Evolutionary conservation across 2,329 filamentous ascomycete genomes (phyloP), one percentile per base, ranked within the genome.

Genomic region (Colletotrichum lindemuthianum): DNA sequence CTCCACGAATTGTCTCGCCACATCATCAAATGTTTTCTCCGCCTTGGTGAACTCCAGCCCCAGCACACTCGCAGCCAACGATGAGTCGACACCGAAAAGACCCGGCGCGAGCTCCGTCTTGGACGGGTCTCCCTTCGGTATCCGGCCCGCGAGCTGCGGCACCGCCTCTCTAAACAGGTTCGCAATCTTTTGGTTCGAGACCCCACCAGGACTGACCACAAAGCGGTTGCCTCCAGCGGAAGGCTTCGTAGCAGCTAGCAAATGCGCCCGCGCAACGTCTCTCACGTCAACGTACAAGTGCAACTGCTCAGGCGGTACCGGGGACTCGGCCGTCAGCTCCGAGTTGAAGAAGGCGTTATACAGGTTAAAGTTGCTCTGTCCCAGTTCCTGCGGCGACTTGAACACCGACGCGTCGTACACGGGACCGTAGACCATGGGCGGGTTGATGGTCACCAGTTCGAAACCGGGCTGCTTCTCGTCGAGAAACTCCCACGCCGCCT

Each of bases 401-500:
- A 53, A 32, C 8, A 24, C 32, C 2, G 49, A 54, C 3, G 50
- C 10, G 32, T 58, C 59, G 15, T 58, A 8, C 6, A 63, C n/a
- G 11, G 60, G 65, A 0, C 65, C 65, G 65, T 65, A 67, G 7
- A 67, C 60, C 36, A 67, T 50, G 6, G 61, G 60, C 39, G 50
- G 56, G 24, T 63, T 64, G 43, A 65, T 57, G 12, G 80, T 78
- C 51, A 77, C 74, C 8, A 84, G 69, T 63, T 76, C 73, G 63
- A 81, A 81, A 2, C 53, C 59, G 6, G 70, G 71, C n/a, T 71
- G 68, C 39, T 72, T 66, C 12, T 71, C 61, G 8, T 67, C 65
- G 66, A 78, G 69, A 55, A 75, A 77, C 7, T 67, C 68, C 77
- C 77, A 79, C 1, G 72, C 67, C 0, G 72, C 70, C 10, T 65